These are phyloP conservation scores for Furculomyces boomerangus DNA, from an alignment of 371 early-diverging fungal species.

Conservation along the genomic window DNA sequence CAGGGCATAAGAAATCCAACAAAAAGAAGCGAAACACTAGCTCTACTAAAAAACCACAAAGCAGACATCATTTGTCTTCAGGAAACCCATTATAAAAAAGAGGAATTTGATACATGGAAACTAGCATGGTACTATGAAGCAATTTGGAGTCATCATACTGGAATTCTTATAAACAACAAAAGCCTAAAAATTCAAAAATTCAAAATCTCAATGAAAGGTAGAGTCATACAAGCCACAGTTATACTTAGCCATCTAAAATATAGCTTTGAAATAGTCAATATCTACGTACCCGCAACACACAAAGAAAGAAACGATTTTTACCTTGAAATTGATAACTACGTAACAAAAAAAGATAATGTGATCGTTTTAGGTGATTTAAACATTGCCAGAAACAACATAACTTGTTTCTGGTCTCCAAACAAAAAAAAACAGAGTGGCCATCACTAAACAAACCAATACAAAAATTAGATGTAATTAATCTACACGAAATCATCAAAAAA, in stretches of 20 bases:
- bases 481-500: background rate
- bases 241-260: background rate
- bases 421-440: background rate
- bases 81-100: background rate
- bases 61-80: background rate
- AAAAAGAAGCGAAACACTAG: background rate
- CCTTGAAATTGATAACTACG: background rate
- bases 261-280: background rate
- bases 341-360: background rate
- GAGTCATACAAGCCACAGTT: background rate
- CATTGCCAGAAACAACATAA: background rate
- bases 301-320: background rate
- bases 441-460: background rate
- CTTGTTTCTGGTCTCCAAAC: background rate
- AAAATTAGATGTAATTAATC: background rate
- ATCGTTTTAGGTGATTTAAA: background rate
- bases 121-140: background rate
- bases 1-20: background rate
- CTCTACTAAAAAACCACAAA: background rate
- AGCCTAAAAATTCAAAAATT: background rate
- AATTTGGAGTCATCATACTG: background rate
- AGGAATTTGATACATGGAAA: background rate
- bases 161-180: background rate
- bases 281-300: background rate
- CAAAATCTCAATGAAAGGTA: background rate